These are phyloP conservation scores for Pleurotus salmoneostramineus DNA, from an alignment of 768 basidiomycete species.

Conservation along the genomic window DNA sequence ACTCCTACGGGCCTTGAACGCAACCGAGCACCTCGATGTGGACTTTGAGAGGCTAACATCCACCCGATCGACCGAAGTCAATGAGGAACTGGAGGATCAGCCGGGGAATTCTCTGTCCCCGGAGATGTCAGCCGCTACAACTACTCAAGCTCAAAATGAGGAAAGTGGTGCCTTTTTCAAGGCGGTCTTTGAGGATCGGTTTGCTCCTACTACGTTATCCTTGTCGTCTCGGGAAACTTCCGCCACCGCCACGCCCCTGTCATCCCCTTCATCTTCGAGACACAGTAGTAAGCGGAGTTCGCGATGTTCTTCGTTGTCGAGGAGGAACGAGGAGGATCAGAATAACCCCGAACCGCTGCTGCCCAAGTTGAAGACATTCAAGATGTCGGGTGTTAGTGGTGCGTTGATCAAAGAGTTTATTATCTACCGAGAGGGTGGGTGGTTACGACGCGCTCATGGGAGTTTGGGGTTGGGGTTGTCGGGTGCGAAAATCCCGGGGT, in stretches of 20 bases:
- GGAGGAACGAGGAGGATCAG: background rate
- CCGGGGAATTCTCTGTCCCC: too few species aligned
- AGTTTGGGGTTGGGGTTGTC: too few species aligned
- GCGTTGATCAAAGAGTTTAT: slow-evolving; percentile 13
- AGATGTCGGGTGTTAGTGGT: slow-evolving; percentile 18
- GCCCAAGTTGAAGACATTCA: slow-evolving; percentile 17
- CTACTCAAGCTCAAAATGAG: background rate
- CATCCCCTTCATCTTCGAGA: background rate
- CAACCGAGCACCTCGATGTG: slow-evolving; percentile 35
- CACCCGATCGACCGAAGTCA: background rate
- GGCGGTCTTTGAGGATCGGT: background rate
- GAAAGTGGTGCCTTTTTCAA: background rate
- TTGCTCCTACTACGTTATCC: background rate
- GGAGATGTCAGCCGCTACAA: background rate
- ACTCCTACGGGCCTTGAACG: slow-evolving; percentile 29
- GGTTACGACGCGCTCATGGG: slow-evolving; percentile 4
- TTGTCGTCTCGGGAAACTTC: background rate
- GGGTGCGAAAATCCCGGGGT: too few species aligned
- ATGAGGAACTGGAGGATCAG: background rate
- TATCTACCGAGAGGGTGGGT: slow-evolving; percentile 13
- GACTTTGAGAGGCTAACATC: slow-evolving; percentile 31
- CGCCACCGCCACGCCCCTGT: background rate
- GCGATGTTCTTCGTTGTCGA: background rate
- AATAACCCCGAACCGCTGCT: slow-evolving; percentile 12
- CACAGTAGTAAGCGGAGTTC: background rate